Evolutionary conservation across 352 stramenopile species (phyloP).

Genomic region (Pilasporangium apinafurcum): DNA sequence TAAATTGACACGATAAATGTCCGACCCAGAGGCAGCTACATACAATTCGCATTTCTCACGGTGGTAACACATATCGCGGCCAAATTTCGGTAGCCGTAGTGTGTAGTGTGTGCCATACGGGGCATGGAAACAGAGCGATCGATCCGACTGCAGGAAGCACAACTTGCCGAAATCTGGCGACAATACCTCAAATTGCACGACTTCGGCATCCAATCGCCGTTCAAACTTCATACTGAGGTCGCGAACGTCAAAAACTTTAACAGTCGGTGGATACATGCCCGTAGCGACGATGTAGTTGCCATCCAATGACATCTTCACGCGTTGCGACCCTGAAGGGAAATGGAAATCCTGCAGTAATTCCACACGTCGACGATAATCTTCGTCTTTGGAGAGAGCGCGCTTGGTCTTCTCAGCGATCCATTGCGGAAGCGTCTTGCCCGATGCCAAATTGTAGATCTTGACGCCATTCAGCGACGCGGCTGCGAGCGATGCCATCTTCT

Average conservation of each 20-base stretch:
- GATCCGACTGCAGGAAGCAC: constrained; percentile 94
- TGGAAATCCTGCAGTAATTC: constrained; percentile 99
- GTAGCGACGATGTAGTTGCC: constrained; percentile 95
- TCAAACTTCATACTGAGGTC: constrained; percentile 99
- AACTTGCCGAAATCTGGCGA: constrained; percentile 98
- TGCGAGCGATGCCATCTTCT: constrained; percentile 65
- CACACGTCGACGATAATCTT: constrained; percentile 90
- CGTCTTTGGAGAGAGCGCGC: constrained; percentile 62
- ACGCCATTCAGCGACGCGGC: constrained; percentile 88
- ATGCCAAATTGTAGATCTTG: constrained; percentile 96
- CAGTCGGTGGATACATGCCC: constrained; percentile 95
- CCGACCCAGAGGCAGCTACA: constrained; percentile 76
- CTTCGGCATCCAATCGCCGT: constrained; percentile 94
- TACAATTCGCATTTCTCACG: constrained; percentile 95
- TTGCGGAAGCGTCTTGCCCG: constrained; percentile 91
- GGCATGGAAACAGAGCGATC: constrained; percentile 97
- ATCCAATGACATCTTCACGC: constrained; percentile 92
- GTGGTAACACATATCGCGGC: constrained; percentile 97
- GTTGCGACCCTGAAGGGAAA: constrained; percentile 92
- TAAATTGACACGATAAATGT: constrained; percentile 98
- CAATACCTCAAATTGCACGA: constrained; percentile 95
- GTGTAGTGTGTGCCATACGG: constrained; percentile 96
- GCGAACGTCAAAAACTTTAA: constrained; percentile 93
- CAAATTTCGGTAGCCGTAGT: constrained; percentile 96
- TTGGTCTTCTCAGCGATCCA: constrained; percentile 92